Percentiles rank a stretch among this genome's conserved stretches.
Conservation (phyloP, 768 basidiomycete species). For the Antrodiella citrinella region DNA sequence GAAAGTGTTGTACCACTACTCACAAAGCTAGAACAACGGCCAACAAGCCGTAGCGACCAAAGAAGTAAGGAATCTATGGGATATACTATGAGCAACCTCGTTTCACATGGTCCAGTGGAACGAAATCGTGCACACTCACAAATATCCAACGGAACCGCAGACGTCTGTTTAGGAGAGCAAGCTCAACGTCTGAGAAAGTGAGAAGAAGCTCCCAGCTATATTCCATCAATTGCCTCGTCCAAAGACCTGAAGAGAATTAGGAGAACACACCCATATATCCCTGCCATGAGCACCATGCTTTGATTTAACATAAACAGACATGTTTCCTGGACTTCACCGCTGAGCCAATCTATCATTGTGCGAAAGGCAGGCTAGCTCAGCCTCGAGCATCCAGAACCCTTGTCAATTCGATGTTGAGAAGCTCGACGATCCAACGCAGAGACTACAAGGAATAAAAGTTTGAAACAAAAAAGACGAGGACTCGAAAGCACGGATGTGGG, state of each 20-base stretch:
- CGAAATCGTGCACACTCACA: background rate
- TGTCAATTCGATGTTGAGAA: no score
- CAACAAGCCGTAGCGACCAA: constrained; percentile 4
- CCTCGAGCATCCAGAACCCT: no score
- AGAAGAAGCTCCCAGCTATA: constrained; percentile 6
- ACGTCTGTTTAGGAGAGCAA: background rate
- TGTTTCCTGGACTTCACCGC: background rate
- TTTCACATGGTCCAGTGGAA: no score
- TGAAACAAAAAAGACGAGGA: no score
- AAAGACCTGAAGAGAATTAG: background rate
- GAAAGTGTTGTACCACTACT: background rate
- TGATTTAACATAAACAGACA: background rate
- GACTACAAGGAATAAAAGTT: no score
- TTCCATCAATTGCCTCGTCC: no score
- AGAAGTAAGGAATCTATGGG: background rate
- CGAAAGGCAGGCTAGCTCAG: no score
- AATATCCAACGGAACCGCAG: background rate
- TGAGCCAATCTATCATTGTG: constrained; percentile 7
- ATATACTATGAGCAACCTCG: no score
- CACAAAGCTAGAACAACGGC: constrained; percentile 1
- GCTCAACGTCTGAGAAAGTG: constrained; percentile 3
- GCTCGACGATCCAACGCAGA: no score
- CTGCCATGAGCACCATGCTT: constrained; percentile 3
- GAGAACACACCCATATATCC: constrained; percentile 4
- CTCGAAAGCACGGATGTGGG: no score